A percentile compares a stretch with the other conserved stretches of the same genome.
phyloP scores from a whole-genome alignment of 495 filamentous ascomycete species.

The Xylaria flabelliformis region DNA sequence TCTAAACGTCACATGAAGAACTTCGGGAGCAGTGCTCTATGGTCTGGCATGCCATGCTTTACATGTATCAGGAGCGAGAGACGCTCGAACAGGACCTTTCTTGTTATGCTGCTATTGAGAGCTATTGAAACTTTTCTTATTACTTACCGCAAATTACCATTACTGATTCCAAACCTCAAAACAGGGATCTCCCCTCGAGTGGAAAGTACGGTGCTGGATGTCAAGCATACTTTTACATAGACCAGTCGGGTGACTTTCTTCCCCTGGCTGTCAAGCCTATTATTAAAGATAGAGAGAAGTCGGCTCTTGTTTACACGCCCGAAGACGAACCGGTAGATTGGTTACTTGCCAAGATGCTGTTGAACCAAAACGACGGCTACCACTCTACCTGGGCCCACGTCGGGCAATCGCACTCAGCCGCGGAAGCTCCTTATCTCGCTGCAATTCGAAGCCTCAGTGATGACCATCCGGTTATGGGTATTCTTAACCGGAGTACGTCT shows the following conservation, averaged over 20 bases:
- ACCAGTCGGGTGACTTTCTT: conserved; percentile 1
- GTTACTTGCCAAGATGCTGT: conserved; percentile 50
- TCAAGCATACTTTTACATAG: conserved; percentile 11
- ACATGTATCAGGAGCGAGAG: neutral
- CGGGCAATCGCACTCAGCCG: conserved; percentile 40
- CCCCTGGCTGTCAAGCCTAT: conserved; percentile 12
- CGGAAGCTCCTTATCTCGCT: conserved; percentile 42
- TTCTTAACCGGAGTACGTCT: conserved; percentile 24
- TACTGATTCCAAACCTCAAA: conserved; percentile 3
- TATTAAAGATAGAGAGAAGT: neutral
- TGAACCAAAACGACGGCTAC: conserved; percentile 47
- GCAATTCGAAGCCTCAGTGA: conserved; percentile 42
- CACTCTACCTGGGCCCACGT: conserved; percentile 41
- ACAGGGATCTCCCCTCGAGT: conserved; percentile 9
- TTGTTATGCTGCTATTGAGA: neutral
- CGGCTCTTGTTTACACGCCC: conserved; percentile 42
- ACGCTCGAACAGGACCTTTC: neutral
- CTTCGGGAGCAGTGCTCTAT: neutral
- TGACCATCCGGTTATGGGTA: conserved; percentile 28
- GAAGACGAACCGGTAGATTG: conserved; percentile 42
- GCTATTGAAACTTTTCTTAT: neutral
- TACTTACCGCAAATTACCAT: neutral
- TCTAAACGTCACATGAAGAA: neutral
- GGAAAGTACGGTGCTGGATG: conserved; percentile 8
- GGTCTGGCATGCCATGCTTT: neutral